A percentile compares a stretch with the other conserved stretches of the same genome.
phyloP scores from a whole-genome alignment of 176 grass and related monocot genomes.

The Triticum aestivum region DNA sequence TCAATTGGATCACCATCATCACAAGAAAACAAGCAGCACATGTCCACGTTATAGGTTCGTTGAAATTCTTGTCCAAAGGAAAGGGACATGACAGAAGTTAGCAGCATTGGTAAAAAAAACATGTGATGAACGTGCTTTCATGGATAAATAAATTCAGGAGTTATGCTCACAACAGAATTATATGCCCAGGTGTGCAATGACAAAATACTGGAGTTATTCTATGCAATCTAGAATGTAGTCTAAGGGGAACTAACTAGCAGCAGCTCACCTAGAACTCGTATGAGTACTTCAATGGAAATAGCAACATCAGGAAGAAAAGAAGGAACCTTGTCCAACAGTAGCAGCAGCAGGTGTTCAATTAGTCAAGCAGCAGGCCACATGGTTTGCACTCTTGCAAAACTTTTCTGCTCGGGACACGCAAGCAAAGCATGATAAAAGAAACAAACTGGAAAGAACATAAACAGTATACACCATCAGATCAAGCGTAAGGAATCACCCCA shows the following conservation, averaged over 20 bases:
- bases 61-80: too few relatives aligned
- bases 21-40: conserved; percentile 1
- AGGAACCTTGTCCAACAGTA: too few relatives aligned
- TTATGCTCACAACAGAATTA: too few relatives aligned
- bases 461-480: too few relatives aligned
- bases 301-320: neutral
- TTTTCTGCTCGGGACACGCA: neutral
- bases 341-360: neutral
- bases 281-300: neutral
- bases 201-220: neutral
- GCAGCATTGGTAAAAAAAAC: too few relatives aligned
- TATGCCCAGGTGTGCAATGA: too few relatives aligned
- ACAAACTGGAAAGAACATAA: too few relatives aligned
- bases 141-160: too few relatives aligned
- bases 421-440: neutral
- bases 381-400: too few relatives aligned
- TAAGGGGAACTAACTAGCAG: neutral
- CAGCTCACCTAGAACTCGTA: neutral
- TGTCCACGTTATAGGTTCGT: too few relatives aligned
- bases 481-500: too few relatives aligned
- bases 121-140: too few relatives aligned
- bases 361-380: neutral
- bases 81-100: neutral
- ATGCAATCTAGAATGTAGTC: neutral
- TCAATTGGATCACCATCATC: neutral